Base-by-base conservation (phyloP, 2,329 filamentous ascomycete species). In the Magnaporthiopsis rhizophila region DNA sequence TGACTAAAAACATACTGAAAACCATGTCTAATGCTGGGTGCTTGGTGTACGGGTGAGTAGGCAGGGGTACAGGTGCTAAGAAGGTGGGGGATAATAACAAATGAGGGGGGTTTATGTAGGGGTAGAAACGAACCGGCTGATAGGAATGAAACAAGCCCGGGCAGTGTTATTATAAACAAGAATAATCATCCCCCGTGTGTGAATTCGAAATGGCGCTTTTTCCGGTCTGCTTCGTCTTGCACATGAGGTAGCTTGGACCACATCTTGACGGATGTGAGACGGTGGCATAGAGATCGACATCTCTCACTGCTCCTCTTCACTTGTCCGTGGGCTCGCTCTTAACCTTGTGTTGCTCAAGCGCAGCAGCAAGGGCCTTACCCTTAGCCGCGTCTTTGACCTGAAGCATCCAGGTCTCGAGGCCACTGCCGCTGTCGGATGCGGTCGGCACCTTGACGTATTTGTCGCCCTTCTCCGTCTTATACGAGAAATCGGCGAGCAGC, bases 391-490 rank as follows among this genome's bases (percentile, higher is more conserved):
- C 87, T 78, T 89, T 91, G 61, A 91, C 85, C 72, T 88, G 86
- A 21, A 92, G 75, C 72, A 89, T 83, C 87, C 88, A 93, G 5
- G 86, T 86, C 74, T 90, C 87, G 34, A 90, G 74, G 0, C 81
- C 81, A 59, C 80, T 80, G 21, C 86, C 86, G 62, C 80, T 78
- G 62, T 86, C 84, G 65, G 81, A 82, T 0, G 86, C 81, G 6
- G 84, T 81, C 13, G 80, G 79, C 65, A 89, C 69, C 72, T 83
- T 86, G 65, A 89, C 77, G 65, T 84, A 86, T 75, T 88, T 89
- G 60, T 73, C 80, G 32, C 71, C 72, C 13, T 79, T 78, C 34
- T 82, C 80, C 8, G 81, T 77, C 70, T 83, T 84, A 77, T 92
- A 93, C 6, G 80, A 79, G 63, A 87, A 76, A n/a, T 81, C 78